Evolutionary conservation across 2,329 filamentous ascomycete species (phyloP), one percentile per base, ranked within the genome.

Genomic region (Beauveria medogensis): DNA sequence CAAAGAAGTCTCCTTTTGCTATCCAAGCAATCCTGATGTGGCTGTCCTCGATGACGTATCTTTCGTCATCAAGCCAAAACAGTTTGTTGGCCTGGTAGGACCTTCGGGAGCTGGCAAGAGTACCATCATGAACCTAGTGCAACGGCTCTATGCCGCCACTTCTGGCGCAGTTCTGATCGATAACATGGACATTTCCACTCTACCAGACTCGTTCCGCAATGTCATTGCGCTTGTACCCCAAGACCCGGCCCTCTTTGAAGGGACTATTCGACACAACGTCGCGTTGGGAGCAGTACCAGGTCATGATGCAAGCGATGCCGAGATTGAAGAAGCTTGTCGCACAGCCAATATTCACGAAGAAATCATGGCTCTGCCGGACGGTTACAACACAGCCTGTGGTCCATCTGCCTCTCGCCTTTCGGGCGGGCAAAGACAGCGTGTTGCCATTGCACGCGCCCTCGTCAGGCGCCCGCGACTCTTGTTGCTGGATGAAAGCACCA

Each of bases 401-500:
- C 84, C 86, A n/a, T 83, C 86, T 60, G 87, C 86, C 3, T 84
- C 85, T 0, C 78, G 85, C 20, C 71, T 92, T 2, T 90, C 86
- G 0, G 88, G 88, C 2, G 89, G 89, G 0, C 89, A 92, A 69
- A 82, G 84, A 8, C 89, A 92, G 70, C 80, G 88, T 1, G 71
- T 92, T 14, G 83, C 84, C 0, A 90, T 92, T 66, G 88, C 89
- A 0, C 78, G 89, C 10, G 88, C 88, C 0, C 75, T 91, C 2
- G 78, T 89, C 2, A 79, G 88, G 0, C 77, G 81, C 54, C 89
- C 89, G 0, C 79, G 84, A 41, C 76, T 92, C 3, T 71, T 92
- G 34, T 80, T 92, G 47, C 76, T 92, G 1, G 89, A 92, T 66
- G 89, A 92, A 75, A 86, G 87, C n/a, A 92, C 89, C 0, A 86